Evolutionary conservation across 2,329 filamentous ascomycete genomes (phyloP), one percentile per base, ranked within the genome.

Genomic region (Phyllosticta citriasiana): DNA sequence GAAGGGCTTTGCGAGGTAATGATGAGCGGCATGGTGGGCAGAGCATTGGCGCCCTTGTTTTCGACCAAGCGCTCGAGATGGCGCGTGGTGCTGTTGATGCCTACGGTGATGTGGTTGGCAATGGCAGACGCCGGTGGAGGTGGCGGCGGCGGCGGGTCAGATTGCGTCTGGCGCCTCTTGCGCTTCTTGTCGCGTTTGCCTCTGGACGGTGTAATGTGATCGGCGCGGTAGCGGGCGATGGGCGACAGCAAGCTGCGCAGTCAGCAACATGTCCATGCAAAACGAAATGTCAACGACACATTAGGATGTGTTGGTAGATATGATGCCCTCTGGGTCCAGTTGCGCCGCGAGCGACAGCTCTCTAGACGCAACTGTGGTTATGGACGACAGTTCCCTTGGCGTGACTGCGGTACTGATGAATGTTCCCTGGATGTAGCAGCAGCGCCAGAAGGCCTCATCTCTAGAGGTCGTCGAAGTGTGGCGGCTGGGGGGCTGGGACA

Each of bases 1-100:
- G 35, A 2, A 65, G 64, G 57, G 30, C 56, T 33, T 57, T 56
- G 51, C 50, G 55, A 35, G 27, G 40, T 52, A 57, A 62, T 22
- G 55, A 61, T 61, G 55, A 57, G 40, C 47, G 55, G 27, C 33
- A 61, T 26, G 47, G 33, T 47, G 30, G 14, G 50, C 26, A 57
- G 59, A 7, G 53, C 54, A 47, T 35, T n/a, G 10, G 53, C 26
- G 35, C 24, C 19, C 9, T 53, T 16, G 12, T n/a, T 24, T 16
- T 27, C 53, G 16, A 55, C 73, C 27, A 74, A 67, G 22, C 72
- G 69, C 63, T 86, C 80, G 2, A 91, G 77, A 56, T 77, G 77
- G 19, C 83, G 80, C 4, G 83, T 86, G 62, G 89, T 84, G 62
- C 76, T 79, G 66, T 85, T 82, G 53, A 90, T 75, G 2, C 88